A percentile compares a stretch with the other conserved stretches of the same genome.
These are phyloP conservation scores for Oryza longistaminata DNA, from an alignment of 176 grass and related monocot genomes.

Conservation along the genomic window DNA sequence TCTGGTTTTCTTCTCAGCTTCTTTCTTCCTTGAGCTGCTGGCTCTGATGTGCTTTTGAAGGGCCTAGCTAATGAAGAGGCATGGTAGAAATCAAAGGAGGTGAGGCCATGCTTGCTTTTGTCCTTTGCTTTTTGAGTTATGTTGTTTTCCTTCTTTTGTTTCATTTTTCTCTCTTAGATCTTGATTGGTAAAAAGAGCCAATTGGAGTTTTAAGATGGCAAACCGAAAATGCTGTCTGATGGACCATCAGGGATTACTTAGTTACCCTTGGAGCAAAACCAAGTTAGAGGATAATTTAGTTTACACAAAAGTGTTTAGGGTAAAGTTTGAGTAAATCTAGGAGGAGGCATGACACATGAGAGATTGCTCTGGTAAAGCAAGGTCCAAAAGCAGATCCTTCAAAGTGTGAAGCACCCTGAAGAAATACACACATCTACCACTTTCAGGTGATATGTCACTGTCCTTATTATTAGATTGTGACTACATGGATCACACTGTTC, in stretches of 20 bases:
- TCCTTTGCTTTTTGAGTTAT: slow-evolving; percentile 41
- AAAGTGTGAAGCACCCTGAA: slow-evolving; percentile 39
- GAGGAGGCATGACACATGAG: slow-evolving; percentile 36
- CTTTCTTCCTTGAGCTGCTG: slow-evolving; percentile 27
- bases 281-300: slow-evolving; percentile 39
- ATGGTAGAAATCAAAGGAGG: slow-evolving; percentile 35
- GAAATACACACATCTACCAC: slow-evolving; percentile 34
- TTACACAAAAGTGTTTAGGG: slow-evolving; percentile 29
- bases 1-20: slow-evolving; percentile 15
- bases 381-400: slow-evolving; percentile 30
- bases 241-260: slow-evolving; percentile 8
- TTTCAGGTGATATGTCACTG: slow-evolving; percentile 41
- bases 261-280: background rate
- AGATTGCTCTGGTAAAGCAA: slow-evolving; percentile 36
- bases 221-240: background rate
- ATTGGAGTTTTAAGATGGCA: slow-evolving; percentile 19
- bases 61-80: slow-evolving; percentile 7
- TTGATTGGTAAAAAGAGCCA: slow-evolving; percentile 27
- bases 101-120: slow-evolving; percentile 30
- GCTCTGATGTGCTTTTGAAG: slow-evolving; percentile 42
- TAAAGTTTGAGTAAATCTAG: slow-evolving; percentile 47
- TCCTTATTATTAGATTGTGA: slow-evolving; percentile 29
- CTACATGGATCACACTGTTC: background rate
- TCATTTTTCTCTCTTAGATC: background rate
- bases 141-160: slow-evolving; percentile 3